These are phyloP conservation scores for Suillus ampliporus DNA, from an alignment of 768 basidiomycete genomes.

Conservation along the genomic window DNA sequence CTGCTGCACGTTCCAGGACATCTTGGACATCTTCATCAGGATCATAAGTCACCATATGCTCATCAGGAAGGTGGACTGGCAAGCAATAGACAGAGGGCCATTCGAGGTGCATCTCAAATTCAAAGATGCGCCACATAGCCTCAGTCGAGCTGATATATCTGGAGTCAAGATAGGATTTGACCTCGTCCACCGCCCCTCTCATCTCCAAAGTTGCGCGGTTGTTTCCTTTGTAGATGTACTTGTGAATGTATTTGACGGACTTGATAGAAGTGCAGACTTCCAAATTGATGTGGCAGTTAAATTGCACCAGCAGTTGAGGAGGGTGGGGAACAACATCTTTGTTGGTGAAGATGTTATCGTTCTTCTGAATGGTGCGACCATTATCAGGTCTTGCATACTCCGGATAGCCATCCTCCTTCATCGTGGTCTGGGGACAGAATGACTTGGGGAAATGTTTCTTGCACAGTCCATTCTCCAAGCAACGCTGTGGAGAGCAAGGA, in stretches of 20 bases:
- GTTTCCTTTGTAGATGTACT: no score
- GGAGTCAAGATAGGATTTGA: no score
- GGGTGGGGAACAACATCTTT: conserved; percentile 48
- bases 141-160: no score
- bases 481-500: conserved; percentile 40
- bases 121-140: conserved; percentile 29
- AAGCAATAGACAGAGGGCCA: conserved; percentile 45
- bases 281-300: conserved; percentile 56
- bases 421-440: conserved; percentile 39
- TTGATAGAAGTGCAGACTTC: no score
- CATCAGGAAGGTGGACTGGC: conserved; percentile 46
- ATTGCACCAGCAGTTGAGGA: conserved; percentile 40
- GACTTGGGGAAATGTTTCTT: conserved; percentile 51
- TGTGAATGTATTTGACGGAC: no score
- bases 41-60: conserved; percentile 44
- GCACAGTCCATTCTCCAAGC: conserved; percentile 49
- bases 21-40: conserved; percentile 31
- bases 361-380: conserved; percentile 34
- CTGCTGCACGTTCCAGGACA: conserved; percentile 27
- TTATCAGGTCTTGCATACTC: conserved; percentile 41
- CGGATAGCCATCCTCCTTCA: conserved; percentile 49
- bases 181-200: no score
- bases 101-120: conserved; percentile 37
- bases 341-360: conserved; percentile 38
- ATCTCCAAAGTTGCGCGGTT: no score